Percentiles rank a stretch among this genome's conserved stretches.
Evolutionary conservation across 108 stramenopile species (phyloP).

Genomic region (Epithemia pelagica): DNA sequence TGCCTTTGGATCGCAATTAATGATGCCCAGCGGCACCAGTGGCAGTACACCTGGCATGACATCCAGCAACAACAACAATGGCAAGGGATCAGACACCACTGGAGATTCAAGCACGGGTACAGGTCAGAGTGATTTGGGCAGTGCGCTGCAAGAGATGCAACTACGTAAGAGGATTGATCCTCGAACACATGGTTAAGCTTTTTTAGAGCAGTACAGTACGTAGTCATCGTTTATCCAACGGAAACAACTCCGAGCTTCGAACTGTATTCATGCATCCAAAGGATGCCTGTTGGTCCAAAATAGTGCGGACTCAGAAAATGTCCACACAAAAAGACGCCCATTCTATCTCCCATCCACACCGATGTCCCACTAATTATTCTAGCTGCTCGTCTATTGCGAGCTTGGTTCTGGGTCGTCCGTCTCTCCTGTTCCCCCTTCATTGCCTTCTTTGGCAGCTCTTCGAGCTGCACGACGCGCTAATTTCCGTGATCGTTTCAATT

Average conservation of each 20-base stretch:
- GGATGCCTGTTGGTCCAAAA: no score
- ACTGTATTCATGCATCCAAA: no score
- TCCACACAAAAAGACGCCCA: no score
- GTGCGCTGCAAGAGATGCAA: neutral
- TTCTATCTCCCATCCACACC: no score
- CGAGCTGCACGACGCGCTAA: conserved; percentile 69
- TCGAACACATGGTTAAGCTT: neutral
- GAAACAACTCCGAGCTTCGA: no score
- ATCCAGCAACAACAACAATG: neutral
- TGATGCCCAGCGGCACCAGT: neutral
- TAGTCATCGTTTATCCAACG: no score
- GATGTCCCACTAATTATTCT: no score
- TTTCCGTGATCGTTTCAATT: conserved; percentile 73
- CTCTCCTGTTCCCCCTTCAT: no score
- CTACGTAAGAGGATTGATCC: neutral
- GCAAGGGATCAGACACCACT: neutral
- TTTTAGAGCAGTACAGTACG: no score
- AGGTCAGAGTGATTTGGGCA: neutral
- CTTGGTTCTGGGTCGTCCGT: no score
- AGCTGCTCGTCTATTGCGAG: no score
- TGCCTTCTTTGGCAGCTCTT: neutral
- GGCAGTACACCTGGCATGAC: neutral
- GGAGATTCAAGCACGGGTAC: neutral
- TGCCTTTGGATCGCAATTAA: neutral
- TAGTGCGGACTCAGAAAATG: no score